Evolutionary conservation across 176 grass and related monocot species (phyloP), one percentile per base, ranked within the genome.

Genomic region (Raddia distichophylla): DNA sequence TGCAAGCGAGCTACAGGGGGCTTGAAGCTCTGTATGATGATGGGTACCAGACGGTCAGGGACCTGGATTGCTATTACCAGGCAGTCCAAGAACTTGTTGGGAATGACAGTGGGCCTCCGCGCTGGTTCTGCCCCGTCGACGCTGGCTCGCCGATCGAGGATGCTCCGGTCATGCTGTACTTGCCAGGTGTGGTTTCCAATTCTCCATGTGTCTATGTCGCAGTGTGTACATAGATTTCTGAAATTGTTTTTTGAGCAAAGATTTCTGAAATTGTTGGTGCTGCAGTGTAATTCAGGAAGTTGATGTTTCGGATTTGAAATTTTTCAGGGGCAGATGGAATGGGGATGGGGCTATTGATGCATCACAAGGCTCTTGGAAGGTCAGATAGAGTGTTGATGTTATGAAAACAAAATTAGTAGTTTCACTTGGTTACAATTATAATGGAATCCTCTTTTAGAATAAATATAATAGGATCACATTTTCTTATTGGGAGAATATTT

Each of bases 361-460:
- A 93, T 80, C 91, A 93, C 63, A 82, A 88, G 82, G 91, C 85
- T 70, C 91, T 93, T 59, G 91, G 91, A 55, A 93, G 91, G 91
- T 88, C 35, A 17, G 46, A 84, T 84, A 18, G 3, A 37, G 13
- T 34, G 1, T 68, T 16, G 54, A 69, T 1, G 44, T 55, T n/a
- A 1, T 10, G 43, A 8, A 51, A 43, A 27, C 27, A 15, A 8
- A 78, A 7, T 33, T 20, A 8, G 40, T 16, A 18, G 0, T 50
- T 52, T 60, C 32, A 53, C 16, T 9, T 68, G 16, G 16, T n/a
- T 58, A 12, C 1, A 4, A 14, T 42, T 20, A 18, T 84, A 3
- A 17, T 7, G 2, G 15, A 1, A 13, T 45, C 7, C 1, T 13
- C 5, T 76, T 12, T 60, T 32, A 32, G 10, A 60, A 60, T 20